Conservation (phyloP, 164 flowering plant species). For the Euptelea pleiosperma region DNA sequence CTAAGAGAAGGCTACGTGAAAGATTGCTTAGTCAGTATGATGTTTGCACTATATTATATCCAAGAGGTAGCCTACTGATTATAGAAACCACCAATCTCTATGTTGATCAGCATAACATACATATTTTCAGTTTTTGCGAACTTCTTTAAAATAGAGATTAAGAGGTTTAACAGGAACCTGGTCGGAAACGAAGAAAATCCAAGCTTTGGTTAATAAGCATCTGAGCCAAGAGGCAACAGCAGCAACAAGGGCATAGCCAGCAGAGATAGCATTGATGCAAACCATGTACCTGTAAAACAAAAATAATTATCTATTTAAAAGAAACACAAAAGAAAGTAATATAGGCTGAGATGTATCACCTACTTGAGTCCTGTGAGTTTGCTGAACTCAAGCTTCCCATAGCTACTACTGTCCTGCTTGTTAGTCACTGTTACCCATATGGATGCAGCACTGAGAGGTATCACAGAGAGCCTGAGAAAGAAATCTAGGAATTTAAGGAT, state of each 20-base stretch:
- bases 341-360: slow-evolving; percentile 8
- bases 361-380: slow-evolving; percentile 70
- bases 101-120: no score
- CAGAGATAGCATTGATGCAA: slow-evolving; percentile 57
- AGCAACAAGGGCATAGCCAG: slow-evolving; percentile 61
- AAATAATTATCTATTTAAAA: background rate
- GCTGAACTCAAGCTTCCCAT: slow-evolving; percentile 63
- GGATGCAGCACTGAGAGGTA: slow-evolving; percentile 66
- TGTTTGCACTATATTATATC: no score
- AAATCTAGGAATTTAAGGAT: slow-evolving; percentile 46
- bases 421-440: slow-evolving; percentile 68
- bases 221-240: slow-evolving; percentile 49
- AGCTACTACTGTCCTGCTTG: slow-evolving; percentile 47
- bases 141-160: background rate
- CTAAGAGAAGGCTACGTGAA: background rate
- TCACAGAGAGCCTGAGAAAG: slow-evolving; percentile 52
- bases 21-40: background rate
- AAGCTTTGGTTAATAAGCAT: slow-evolving; percentile 50
- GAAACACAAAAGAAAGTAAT: background rate
- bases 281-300: slow-evolving; percentile 63
- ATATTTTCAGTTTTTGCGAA: background rate
- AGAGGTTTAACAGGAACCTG: slow-evolving; percentile 51
- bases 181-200: slow-evolving; percentile 87
- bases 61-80: no score
- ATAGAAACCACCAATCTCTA: no score